Evolutionary conservation across 306 rosid genomes (phyloP), one percentile per base, ranked within the genome.

Genomic region (Cicer cuneatum): DNA sequence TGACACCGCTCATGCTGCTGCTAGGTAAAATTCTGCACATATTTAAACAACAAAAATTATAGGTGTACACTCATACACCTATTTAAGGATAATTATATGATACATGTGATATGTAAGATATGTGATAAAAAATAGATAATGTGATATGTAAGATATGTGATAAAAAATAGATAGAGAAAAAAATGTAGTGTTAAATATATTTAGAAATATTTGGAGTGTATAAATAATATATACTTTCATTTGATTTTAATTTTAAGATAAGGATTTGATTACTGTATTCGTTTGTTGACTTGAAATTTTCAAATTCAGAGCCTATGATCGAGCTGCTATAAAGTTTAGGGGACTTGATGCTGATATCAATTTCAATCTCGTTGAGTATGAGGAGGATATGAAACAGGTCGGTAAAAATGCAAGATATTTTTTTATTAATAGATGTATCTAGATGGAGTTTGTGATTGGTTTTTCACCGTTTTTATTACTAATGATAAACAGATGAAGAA

Each of bases 331-430:
- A 43, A 92, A 92, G 87, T 95, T 95, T 81, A 89, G 99, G 85
- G 99, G 99, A 59, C 88, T 92, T 74, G 98, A 92, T 29, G 98
- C 99, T 85, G 99, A 95, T 76, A 95, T 95, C 84, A 95, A 95
- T 81, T 95, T 92, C 83, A 89, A 82, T 76, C 90, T 92, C 49
- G 76, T 82, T 86, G 99, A 95, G 76, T 95, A 95, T 82, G 99
- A 92, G 67, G 98, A 92, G 6, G 99, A 95, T 81, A 71, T 92
- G 82, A 95, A 90, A 48, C 99, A 90, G 97, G 99, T 95, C 64
- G 18, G 85, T 64, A 71, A 59, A 38, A 57, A 15, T 29, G 33
- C 39, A 40, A 0, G 39, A 63, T n/a, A n/a, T 59, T 72, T 66
- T 72, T 66, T 70, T 43, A 58, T 63, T 47, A 47, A 64, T 54